Conservation (phyloP, 2,329 filamentous ascomycete species). For the Cladosporium sp. region DNA sequence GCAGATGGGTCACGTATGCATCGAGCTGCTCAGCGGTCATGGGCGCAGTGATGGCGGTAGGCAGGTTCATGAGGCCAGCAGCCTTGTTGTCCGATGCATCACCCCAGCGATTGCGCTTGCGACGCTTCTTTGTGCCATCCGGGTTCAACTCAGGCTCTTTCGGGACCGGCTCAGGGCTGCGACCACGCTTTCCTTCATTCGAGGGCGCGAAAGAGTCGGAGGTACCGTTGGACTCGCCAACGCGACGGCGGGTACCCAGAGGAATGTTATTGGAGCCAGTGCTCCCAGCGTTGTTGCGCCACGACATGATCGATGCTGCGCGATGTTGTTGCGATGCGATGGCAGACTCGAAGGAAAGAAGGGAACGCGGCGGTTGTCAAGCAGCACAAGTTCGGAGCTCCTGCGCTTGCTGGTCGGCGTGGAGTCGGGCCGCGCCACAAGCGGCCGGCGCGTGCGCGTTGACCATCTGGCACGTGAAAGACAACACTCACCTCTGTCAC, state of each 20-base stretch:
- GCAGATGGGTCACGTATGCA: conserved; percentile 90
- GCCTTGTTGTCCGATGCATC: conserved; percentile 98
- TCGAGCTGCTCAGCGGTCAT: conserved; percentile 99
- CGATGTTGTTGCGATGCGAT: conserved; percentile 2
- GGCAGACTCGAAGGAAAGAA: not conserved
- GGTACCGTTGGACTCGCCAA: conserved; percentile 55
- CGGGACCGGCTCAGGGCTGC: conserved; percentile 62
- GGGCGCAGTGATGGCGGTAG: conserved; percentile 91
- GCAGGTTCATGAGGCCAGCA: conserved; percentile 92
- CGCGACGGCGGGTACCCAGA: conserved; percentile 76
- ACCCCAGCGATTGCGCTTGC: conserved; percentile 98
- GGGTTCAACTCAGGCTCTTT: conserved; percentile 34
- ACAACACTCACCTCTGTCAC: too few relatives aligned
- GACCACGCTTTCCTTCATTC: conserved; percentile 71
- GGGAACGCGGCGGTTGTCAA: not conserved
- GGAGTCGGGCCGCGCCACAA: too few relatives aligned
- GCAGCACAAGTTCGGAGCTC: not conserved
- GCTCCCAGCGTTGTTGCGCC: conserved; percentile 69
- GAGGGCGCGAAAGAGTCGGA: conserved; percentile 33
- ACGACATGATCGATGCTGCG: conserved; percentile 48
- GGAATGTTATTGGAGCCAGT: conserved; percentile 99
- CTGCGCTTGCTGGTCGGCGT: not conserved
- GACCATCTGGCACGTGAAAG: not conserved
- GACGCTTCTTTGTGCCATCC: conserved; percentile 82
- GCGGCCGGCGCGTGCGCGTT: not conserved